phyloP scores from a whole-genome alignment of 495 filamentous ascomycete species.

The Talaromyces thailandensis region DNA sequence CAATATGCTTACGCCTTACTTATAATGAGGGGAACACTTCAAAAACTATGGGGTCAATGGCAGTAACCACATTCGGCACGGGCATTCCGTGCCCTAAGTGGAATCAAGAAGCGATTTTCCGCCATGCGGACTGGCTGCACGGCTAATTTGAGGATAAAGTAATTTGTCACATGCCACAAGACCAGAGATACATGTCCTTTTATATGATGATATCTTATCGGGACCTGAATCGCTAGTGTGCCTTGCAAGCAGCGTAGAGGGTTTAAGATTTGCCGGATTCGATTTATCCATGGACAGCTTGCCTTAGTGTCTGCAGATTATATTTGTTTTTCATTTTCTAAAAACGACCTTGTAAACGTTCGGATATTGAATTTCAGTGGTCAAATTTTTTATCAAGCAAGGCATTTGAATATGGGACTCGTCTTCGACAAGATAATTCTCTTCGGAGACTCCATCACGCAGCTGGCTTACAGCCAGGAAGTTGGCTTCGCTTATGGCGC shows the following conservation, averaged over 20 bases:
- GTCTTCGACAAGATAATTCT: constrained; percentile 60
- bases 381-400: background rate
- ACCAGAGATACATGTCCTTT: no score
- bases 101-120: background rate
- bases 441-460: constrained; percentile 74
- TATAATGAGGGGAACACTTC: background rate
- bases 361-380: no score
- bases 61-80: background rate
- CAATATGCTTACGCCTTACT: background rate
- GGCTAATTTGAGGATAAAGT: background rate
- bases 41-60: background rate
- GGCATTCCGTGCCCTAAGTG: background rate
- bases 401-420: background rate
- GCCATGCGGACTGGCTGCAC: background rate
- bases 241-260: background rate
- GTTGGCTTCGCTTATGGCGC: constrained; percentile 62
- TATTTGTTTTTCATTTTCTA: no score
- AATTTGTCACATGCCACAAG: background rate
- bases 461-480: constrained; percentile 46
- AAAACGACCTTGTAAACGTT: no score
- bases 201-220: no score
- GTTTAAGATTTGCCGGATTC: no score
- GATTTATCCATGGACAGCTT: no score
- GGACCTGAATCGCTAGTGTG: background rate
- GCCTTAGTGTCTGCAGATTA: no score